Evolutionary conservation across 352 stramenopile species (phyloP).

Genomic region (Phytophthora constricta): DNA sequence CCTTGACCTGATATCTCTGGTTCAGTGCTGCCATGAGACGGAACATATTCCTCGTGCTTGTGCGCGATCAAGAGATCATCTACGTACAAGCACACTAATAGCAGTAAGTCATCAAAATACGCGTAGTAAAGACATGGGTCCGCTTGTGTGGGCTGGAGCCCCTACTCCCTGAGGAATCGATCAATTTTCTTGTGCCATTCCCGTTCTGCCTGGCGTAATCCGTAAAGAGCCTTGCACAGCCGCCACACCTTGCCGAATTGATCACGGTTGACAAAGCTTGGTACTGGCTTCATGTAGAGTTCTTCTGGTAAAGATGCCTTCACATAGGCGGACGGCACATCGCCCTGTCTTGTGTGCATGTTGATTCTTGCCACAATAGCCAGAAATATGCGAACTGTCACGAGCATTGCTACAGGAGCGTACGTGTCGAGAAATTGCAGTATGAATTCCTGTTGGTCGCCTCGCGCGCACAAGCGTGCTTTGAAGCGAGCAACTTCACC

Average conservation of each 20-base stretch:
- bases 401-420: not conserved
- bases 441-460: not conserved
- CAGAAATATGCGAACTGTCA: not conserved
- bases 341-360: not conserved
- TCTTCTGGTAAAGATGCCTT: not conserved
- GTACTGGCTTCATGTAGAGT: not conserved
- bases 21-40: not conserved
- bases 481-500: not conserved
- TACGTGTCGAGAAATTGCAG: not conserved
- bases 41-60: not conserved
- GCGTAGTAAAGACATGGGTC: not conserved
- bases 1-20: not conserved
- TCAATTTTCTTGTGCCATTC: not conserved
- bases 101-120: not conserved
- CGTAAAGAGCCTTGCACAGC: not conserved
- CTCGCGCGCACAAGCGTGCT: not conserved
- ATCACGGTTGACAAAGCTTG: not conserved
- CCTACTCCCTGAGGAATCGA: not conserved
- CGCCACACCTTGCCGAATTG: too few species aligned
- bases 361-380: not conserved
- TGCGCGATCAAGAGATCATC: not conserved
- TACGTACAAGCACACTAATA: not conserved
- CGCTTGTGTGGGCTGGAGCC: not conserved
- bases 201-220: not conserved
- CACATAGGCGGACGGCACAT: not conserved